Evolutionary conservation across 1,284 basidiomycete genomes (phyloP).

Genomic region (Earliella scabrosa): DNA sequence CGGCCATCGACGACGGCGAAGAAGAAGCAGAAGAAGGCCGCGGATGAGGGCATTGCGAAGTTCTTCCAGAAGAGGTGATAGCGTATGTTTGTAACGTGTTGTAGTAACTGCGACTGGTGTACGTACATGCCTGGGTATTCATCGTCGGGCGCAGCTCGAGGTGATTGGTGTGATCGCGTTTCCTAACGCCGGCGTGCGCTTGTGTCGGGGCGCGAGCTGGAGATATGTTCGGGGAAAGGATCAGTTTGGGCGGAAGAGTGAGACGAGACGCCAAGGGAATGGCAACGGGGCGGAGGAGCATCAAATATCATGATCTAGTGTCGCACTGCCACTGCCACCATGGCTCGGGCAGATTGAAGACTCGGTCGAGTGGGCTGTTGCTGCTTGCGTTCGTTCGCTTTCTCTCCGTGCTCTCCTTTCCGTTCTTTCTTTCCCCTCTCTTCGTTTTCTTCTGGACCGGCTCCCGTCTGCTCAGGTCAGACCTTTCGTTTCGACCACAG

Average conservation of each 20-base stretch:
- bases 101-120: not conserved
- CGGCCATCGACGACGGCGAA: constrained; percentile 32
- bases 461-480: constrained; percentile 45
- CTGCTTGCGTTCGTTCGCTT: constrained; percentile 16
- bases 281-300: constrained; percentile 14
- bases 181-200: not conserved
- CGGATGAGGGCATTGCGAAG: constrained; percentile 68
- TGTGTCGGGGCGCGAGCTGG: not conserved
- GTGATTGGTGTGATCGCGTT: constrained; percentile 3
- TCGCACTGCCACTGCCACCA: constrained; percentile 17
- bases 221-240: not conserved
- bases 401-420: constrained; percentile 29
- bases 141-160: no score
- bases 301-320: constrained; percentile 23
- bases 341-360: constrained; percentile 22
- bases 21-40: constrained; percentile 42
- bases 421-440: constrained; percentile 27
- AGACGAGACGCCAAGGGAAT: constrained; percentile 10
- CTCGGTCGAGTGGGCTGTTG: constrained; percentile 17
- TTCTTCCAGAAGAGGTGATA: constrained; percentile 60
- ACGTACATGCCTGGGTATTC: no score
- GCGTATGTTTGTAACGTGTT: constrained; percentile 4
- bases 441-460: constrained; percentile 45
- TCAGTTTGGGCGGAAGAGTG: not conserved
- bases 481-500: constrained; percentile 33